These are phyloP conservation scores for Gnomoniopsis sp. DNA, from an alignment of 2,329 filamentous ascomycete genomes.

Conservation along the genomic window DNA sequence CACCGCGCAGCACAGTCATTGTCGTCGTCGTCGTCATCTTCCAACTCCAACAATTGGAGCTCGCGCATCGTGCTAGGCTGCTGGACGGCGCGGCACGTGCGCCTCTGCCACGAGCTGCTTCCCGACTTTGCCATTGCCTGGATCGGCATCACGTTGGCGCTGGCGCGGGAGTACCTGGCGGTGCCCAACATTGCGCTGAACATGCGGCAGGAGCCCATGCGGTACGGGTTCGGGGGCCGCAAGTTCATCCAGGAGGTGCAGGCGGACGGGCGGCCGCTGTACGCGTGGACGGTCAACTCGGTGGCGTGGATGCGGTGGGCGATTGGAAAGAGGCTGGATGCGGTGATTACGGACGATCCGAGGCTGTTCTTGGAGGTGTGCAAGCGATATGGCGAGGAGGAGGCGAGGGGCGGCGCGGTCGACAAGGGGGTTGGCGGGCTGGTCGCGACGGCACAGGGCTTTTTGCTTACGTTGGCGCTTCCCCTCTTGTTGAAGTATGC, in stretches of 20 bases:
- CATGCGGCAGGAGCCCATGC: slow-evolving; percentile 65
- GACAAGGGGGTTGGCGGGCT: slow-evolving; percentile 1
- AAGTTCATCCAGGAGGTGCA: slow-evolving; percentile 63
- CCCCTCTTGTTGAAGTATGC: neutral
- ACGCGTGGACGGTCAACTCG: slow-evolving; percentile 86
- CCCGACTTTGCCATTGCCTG: slow-evolving; percentile 63
- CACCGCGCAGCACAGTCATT: slow-evolving; percentile 43
- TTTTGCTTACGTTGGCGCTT: slow-evolving; percentile 1
- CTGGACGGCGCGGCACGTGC: slow-evolving; percentile 56
- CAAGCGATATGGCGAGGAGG: slow-evolving; percentile 26
- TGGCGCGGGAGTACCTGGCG: slow-evolving; percentile 67
- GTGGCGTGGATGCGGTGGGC: slow-evolving; percentile 78
- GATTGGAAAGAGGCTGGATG: slow-evolving; percentile 64
- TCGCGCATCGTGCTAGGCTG: slow-evolving; percentile 74
- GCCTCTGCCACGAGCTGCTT: slow-evolving; percentile 58
- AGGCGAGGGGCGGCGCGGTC: neutral
- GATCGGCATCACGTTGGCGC: slow-evolving; percentile 63
- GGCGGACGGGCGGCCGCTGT: slow-evolving; percentile 55
- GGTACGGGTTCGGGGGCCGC: slow-evolving; percentile 63
- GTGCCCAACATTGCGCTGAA: slow-evolving; percentile 72
- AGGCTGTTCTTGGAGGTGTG: slow-evolving; percentile 62
- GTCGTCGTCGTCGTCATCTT: no score
- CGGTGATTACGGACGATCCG: slow-evolving; percentile 83
- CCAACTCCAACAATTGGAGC: slow-evolving; percentile 63
- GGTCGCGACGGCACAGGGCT: neutral